A percentile compares a stretch with the other conserved stretches of the same genome.
Evolutionary conservation across 306 rosid genomes (phyloP).

Genomic region (Quercus wislizeni): DNA sequence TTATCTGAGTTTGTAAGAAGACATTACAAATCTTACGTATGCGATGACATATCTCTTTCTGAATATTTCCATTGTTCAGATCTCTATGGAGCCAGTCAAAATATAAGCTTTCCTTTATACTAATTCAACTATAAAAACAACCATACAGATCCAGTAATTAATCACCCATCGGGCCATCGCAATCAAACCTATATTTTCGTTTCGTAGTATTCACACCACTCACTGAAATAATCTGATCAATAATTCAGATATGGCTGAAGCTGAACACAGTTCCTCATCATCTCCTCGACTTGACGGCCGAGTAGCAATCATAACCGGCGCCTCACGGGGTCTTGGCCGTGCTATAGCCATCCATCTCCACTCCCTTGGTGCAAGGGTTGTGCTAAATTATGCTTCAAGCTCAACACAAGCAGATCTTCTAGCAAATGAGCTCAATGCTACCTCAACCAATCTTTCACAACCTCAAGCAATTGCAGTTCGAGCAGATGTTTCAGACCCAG

Average conservation of each 20-base stretch:
- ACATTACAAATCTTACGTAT: too few relatives aligned
- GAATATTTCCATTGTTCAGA: too few relatives aligned
- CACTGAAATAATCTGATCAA: too few relatives aligned
- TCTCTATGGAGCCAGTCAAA: too few relatives aligned
- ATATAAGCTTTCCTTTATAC: too few relatives aligned
- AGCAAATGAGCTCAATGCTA: slow-evolving; percentile 35
- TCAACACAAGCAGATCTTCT: slow-evolving; percentile 35
- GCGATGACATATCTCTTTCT: too few relatives aligned
- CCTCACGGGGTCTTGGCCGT: slow-evolving; percentile 52
- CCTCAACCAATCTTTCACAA: not conserved
- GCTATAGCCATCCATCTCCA: slow-evolving; percentile 49
- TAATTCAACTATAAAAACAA: too few relatives aligned
- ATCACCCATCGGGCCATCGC: too few relatives aligned
- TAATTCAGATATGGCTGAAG: slow-evolving; percentile 6
- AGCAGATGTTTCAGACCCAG: slow-evolving; percentile 43
- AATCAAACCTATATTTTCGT: too few relatives aligned
- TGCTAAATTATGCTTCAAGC: slow-evolving; percentile 35
- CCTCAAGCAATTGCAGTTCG: slow-evolving; percentile 28
- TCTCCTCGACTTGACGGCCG: slow-evolving; percentile 35
- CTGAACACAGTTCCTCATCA: not conserved
- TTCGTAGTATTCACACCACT: too few relatives aligned
- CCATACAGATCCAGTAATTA: too few relatives aligned
- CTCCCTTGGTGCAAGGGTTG: slow-evolving; percentile 48
- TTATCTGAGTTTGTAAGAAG: too few relatives aligned
- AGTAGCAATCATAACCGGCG: slow-evolving; percentile 47